Base-by-base conservation (phyloP, 768 basidiomycete genomes). In the Tremella yokohamensis region DNA sequence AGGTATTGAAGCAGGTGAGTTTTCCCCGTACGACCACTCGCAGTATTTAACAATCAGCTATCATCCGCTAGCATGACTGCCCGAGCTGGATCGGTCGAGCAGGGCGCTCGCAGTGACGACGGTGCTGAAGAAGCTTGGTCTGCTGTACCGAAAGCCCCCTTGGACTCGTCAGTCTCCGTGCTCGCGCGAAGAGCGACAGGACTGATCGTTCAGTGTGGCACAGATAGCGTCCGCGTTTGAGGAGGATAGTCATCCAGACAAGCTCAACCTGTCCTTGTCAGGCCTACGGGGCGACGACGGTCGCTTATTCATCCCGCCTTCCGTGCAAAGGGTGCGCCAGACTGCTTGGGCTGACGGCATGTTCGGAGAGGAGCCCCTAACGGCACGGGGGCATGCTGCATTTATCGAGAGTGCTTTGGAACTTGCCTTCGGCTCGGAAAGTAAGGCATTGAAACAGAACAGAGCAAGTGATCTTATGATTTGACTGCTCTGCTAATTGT, bases 261-360 rank as follows among this genome's bases (percentile, higher is more conserved):
- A 71, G 44, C 58, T 74, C 50, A 70, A 76, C 51, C 50, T 76
- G 0, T 62, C 71, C 9, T 38, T 76, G n/a, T 63, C 67, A 15
- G 75, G 75, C 22, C 73, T 76, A 59, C 44, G 75, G 20, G 72
- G 73, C 55, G 75, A 76, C 42, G 65, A 62, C 52, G 75, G 73
- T 0, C 61, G 62, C 42, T 59, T 74, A 11, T 76, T 76, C 57
- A 62, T 76, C 19, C 75, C 75, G 16, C 75, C 75, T 1, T 72
- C 75, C 0, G 71, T 72, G 4, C 66, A 70, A 22, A 64, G 72
- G 50, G 70, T 66, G 16, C 72, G 73, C 54, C 65, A 68, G 48
- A 59, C 48, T 11, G 48, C 70, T 25, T 56, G 69, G 15, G 60
- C 68, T 25, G 68, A 69, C 16, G 65, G 64, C 29, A 56, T 70